Percentiles rank a stretch among this genome's conserved stretches.
Conservation (phyloP, 192 early-diverging fungal genomes). For the Powellomyces hirtus region DNA sequence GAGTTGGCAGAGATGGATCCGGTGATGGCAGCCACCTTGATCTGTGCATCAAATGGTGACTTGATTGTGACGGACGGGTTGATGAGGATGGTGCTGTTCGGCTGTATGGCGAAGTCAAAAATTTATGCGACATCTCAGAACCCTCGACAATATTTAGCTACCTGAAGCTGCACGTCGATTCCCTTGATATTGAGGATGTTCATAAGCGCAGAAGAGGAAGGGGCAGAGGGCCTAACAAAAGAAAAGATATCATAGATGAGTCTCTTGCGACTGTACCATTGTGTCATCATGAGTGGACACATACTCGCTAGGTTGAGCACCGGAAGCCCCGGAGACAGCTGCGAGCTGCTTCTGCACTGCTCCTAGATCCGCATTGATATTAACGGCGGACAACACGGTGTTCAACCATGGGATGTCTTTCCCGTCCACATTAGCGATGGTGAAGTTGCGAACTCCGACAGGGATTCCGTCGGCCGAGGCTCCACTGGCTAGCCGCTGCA, state of each 20-base stretch:
- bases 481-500: neutral
- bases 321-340: neutral
- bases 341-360: constrained; percentile 4
- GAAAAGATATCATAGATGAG: too few relatives aligned
- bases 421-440: neutral
- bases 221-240: too few relatives aligned
- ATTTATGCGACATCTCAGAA: neutral
- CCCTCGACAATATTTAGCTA: neutral
- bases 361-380: constrained; percentile 8
- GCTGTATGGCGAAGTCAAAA: too few relatives aligned
- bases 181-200: constrained; percentile 1
- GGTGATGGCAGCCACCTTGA: constrained; percentile 1
- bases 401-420: neutral
- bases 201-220: neutral
- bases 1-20: neutral
- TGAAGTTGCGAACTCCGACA: constrained; percentile 9
- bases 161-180: neutral
- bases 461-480: neutral
- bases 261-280: too few relatives aligned
- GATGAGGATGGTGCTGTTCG: constrained; percentile 12
- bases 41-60: constrained; percentile 1
- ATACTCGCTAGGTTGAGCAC: neutral
- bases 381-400: constrained; percentile 4
- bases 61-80: constrained; percentile 4
- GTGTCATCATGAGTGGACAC: neutral